phyloP scores from a whole-genome alignment of 768 basidiomycete species.

The Exsudoporus frostii region DNA sequence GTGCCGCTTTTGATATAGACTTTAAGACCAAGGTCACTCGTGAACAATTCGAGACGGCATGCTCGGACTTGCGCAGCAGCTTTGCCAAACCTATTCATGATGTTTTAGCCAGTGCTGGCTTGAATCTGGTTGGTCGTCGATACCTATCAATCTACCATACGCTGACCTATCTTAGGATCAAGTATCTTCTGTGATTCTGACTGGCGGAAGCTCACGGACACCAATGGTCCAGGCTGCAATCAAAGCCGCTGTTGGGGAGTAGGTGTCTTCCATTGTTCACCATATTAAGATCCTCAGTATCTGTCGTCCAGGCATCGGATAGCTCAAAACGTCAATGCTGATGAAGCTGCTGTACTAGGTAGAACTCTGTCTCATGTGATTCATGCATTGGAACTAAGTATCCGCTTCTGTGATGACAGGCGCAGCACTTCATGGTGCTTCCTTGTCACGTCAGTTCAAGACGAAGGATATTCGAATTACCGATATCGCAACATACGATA shows the following conservation, averaged over 20 bases:
- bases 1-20: conserved; percentile 86
- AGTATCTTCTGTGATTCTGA: conserved; percentile 86
- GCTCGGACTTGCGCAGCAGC: conserved; percentile 56
- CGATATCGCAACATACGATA: conserved; percentile 70
- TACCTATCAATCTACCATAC: not conserved
- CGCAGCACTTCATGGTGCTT: conserved; percentile 89
- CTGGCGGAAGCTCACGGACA: conserved; percentile 84
- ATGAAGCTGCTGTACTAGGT: conserved; percentile 93
- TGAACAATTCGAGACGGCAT: conserved; percentile 72
- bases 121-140: conserved; percentile 54
- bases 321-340: conserved; percentile 93
- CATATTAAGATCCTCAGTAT: not conserved
- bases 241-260: conserved; percentile 75
- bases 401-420: conserved; percentile 32
- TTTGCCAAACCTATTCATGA: conserved; percentile 74
- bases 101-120: conserved; percentile 62
- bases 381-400: conserved; percentile 1
- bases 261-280: conserved; percentile 28
- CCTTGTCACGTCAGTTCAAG: conserved; percentile 85
- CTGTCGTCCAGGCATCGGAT: conserved; percentile 61
- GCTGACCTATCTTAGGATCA: conserved; percentile 51
- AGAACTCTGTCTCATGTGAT: conserved; percentile 3
- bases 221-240: conserved; percentile 91
- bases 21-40: conserved; percentile 78
- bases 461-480: conserved; percentile 89